Base-by-base conservation (phyloP, 2,329 filamentous ascomycete genomes). In the Pochonia chlamydosporia region DNA sequence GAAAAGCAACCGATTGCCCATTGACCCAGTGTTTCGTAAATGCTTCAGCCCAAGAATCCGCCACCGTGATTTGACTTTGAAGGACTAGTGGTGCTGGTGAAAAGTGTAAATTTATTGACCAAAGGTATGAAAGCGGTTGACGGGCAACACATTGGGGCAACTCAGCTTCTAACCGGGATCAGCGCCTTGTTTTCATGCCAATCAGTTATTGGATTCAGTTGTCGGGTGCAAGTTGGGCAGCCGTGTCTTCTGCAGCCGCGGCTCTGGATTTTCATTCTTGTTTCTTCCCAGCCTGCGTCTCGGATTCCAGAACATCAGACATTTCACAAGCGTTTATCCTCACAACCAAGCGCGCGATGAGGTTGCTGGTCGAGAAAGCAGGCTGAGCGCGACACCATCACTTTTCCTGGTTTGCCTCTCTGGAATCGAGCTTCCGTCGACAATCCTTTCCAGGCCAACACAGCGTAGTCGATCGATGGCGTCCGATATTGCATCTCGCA, bases 401-500 rank as follows among this genome's bases (percentile, higher is more conserved):
- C 18, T 21, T 21, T 8, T 39, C 10, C 20, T 14, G n/a, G 14
- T 20, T 18, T 35, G 14, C 7, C 31, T 16, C n/a, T 16, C 31
- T 18, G 14, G 14, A 18, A 23, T 39, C 35, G n/a, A n/a, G n/a
- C n/a, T n/a, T 39, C 35, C 20, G 18, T 23, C 18, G 14, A 39
- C n/a, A n/a, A n/a, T n/a, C n/a, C n/a, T n/a, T n/a, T n/a, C n/a
- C n/a, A n/a, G n/a, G n/a, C n/a, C n/a, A n/a, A n/a, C n/a, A n/a
- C n/a, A n/a, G n/a, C n/a, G n/a, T n/a, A n/a, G n/a, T n/a, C n/a
- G n/a, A n/a, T n/a, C n/a, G 46, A 74, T 75, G 72, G 71, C 69
- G 49, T 55, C 59, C 31, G 70, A 74, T 52, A 59, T 76, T 48
- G 68, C 63, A 56, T 67, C 72, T 52, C 72, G 71, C 52, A 65